Evolutionary conservation across 2,329 filamentous ascomycete genomes (phyloP).

Genomic region (Thielaviopsis euricoi): DNA sequence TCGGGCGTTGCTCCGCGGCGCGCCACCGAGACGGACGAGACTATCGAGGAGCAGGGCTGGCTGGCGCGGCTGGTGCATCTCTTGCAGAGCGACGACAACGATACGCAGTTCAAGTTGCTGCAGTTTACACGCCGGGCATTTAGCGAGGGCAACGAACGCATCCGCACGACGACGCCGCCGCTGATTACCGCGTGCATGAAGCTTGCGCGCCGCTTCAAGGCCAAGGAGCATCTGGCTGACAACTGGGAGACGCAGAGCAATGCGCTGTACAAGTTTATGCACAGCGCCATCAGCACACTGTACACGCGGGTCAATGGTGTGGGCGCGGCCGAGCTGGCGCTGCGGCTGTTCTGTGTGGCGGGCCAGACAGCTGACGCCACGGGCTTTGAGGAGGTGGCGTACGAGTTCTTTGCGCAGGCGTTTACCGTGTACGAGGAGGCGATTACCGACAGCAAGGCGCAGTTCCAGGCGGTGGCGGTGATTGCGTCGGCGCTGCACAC

Average conservation of each 20-base stretch:
- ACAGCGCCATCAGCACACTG: slow-evolving; percentile 69
- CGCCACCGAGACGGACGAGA: slow-evolving; percentile 79
- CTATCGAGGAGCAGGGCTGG: slow-evolving; percentile 95
- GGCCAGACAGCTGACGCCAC: slow-evolving; percentile 86
- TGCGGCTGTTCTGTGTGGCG: slow-evolving; percentile 80
- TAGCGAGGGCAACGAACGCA: slow-evolving; percentile 81
- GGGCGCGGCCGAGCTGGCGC: slow-evolving; percentile 69
- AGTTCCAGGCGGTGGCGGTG: slow-evolving; percentile 94
- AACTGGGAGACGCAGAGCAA: slow-evolving; percentile 51
- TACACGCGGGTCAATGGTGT: slow-evolving; percentile 68
- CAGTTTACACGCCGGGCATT: slow-evolving; percentile 80
- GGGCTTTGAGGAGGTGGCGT: slow-evolving; percentile 86
- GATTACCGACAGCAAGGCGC: slow-evolving; percentile 85
- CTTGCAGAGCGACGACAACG: slow-evolving; percentile 68
- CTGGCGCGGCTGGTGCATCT: slow-evolving; percentile 83
- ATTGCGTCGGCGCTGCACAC: slow-evolving; percentile 81
- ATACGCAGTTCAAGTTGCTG: slow-evolving; percentile 84
- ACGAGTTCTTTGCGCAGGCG: slow-evolving; percentile 95
- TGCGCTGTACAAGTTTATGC: slow-evolving; percentile 87
- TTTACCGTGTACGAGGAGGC: slow-evolving; percentile 97
- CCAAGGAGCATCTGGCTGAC: slow-evolving; percentile 65
- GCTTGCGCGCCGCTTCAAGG: slow-evolving; percentile 74
- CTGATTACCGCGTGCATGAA: slow-evolving; percentile 82
- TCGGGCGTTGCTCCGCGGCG: slow-evolving; percentile 65
- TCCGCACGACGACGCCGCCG: slow-evolving; percentile 87